A percentile compares a stretch with the other conserved stretches of the same genome.
phyloP scores from a whole-genome alignment of 768 basidiomycete species.

The Suillus tomentosus region DNA sequence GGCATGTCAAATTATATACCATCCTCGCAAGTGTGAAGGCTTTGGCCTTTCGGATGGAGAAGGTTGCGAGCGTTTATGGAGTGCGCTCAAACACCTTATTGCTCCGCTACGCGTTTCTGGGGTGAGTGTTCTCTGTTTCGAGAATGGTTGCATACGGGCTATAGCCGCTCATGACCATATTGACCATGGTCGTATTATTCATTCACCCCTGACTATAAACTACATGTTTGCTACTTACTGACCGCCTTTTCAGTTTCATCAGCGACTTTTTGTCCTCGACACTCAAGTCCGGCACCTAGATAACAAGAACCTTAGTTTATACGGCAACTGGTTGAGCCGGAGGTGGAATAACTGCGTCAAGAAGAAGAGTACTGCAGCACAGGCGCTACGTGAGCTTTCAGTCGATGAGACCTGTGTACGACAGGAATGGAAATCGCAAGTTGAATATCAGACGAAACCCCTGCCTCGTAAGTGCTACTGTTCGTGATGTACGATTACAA shows the following conservation, averaged over 20 bases:
- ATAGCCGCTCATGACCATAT: constrained; percentile 15
- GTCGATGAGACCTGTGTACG: background rate
- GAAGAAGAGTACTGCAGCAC: constrained; percentile 7
- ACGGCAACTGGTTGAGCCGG: constrained; percentile 20
- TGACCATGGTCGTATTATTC: background rate
- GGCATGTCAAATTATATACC: constrained; percentile 14
- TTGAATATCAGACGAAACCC: constrained; percentile 6
- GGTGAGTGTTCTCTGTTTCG: constrained; percentile 17
- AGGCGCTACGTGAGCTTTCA: constrained; percentile 1
- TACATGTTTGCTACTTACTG: constrained; percentile 20
- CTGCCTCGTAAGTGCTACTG: background rate
- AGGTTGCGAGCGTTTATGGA: constrained; percentile 32
- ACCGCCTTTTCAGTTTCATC: constrained; percentile 24
- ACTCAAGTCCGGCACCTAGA: constrained; percentile 24
- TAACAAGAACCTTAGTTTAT: constrained; percentile 10
- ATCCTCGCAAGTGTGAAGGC: constrained; percentile 10
- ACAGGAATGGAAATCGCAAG: constrained; percentile 14
- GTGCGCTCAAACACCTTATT: constrained; percentile 22
- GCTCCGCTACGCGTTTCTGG: constrained; percentile 21
- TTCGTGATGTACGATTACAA: background rate
- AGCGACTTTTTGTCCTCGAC: constrained; percentile 31
- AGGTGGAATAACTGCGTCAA: constrained; percentile 13
- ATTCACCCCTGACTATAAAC: background rate
- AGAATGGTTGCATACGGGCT: background rate
- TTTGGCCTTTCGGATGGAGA: constrained; percentile 34